These are phyloP conservation scores for Leptographium lundbergii DNA, from an alignment of 2,329 filamentous ascomycete genomes.

Conservation along the genomic window DNA sequence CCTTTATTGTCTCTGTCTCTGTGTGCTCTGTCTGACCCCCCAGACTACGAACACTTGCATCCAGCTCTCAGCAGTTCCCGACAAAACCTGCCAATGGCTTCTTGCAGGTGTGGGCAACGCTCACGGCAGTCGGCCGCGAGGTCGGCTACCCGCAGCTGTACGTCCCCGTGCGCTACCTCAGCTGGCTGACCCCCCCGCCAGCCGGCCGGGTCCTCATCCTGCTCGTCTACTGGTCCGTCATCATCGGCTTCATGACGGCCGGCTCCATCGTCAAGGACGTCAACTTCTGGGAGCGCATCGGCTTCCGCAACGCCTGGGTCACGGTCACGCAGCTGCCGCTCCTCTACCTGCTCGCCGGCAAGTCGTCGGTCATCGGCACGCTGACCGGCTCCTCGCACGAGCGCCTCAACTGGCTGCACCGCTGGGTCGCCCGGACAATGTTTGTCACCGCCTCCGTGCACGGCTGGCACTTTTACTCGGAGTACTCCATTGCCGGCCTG, in stretches of 20 bases:
- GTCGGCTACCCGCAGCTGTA: constrained; percentile 41
- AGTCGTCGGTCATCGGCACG: constrained; percentile 45
- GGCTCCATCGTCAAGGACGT: constrained; percentile 36
- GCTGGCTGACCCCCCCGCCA: constrained; percentile 46
- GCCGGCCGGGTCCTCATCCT: constrained; percentile 43
- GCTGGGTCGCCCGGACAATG: constrained; percentile 59
- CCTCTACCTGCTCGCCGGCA: constrained; percentile 48
- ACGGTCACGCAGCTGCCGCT: constrained; percentile 52
- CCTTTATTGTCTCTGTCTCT: background rate
- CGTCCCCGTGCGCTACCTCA: constrained; percentile 30
- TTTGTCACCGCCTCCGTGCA: constrained; percentile 56
- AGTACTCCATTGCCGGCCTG: constrained; percentile 49
- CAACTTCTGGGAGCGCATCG: constrained; percentile 51
- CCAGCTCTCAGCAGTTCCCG: constrained; percentile 32
- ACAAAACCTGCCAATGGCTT: constrained; percentile 35
- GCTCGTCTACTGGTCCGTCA: constrained; percentile 43
- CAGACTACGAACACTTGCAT: constrained; percentile 34
- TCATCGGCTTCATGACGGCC: constrained; percentile 44
- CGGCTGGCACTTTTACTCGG: constrained; percentile 54
- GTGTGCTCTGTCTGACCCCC: background rate
- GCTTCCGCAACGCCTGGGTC: constrained; percentile 56
- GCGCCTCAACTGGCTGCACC: constrained; percentile 59
- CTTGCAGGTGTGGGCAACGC: constrained; percentile 43
- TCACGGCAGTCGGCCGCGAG: constrained; percentile 45
- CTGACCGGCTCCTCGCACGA: constrained; percentile 54